These are phyloP conservation scores for Hypoxylon sp. DNA, from an alignment of 2,329 filamentous ascomycete species.

Conservation along the genomic window DNA sequence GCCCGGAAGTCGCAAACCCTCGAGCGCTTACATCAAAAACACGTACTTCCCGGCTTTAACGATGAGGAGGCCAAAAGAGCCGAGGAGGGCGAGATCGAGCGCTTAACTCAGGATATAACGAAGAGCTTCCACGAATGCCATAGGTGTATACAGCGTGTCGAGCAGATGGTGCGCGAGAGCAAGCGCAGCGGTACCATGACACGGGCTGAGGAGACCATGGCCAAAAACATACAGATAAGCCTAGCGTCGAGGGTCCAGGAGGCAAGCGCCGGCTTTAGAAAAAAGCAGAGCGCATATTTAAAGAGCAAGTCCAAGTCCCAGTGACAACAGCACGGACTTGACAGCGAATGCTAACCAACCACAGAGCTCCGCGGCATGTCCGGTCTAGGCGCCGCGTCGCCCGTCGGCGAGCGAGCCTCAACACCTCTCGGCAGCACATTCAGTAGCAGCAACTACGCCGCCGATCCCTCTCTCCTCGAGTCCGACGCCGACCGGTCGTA, in stretches of 20 bases:
- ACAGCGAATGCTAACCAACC: constrained; percentile 9
- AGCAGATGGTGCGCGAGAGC: constrained; percentile 87
- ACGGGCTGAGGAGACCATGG: constrained; percentile 93
- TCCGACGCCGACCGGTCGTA: constrained; percentile 94
- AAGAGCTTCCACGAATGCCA: constrained; percentile 91
- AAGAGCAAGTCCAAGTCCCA: constrained; percentile 76
- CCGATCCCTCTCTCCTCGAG: constrained; percentile 88
- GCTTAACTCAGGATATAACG: constrained; percentile 90
- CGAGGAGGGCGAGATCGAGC: constrained; percentile 92
- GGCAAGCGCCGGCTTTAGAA: constrained; percentile 90
- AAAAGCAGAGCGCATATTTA: constrained; percentile 96
- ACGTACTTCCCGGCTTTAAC: constrained; percentile 95
- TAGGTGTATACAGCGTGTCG: constrained; percentile 87
- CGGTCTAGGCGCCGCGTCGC: constrained; percentile 67
- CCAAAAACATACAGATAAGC: constrained; percentile 93
- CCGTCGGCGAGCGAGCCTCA: constrained; percentile 66
- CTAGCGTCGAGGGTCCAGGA: constrained; percentile 91
- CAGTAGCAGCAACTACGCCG: constrained; percentile 70
- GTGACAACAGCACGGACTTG: constrained; percentile 32
- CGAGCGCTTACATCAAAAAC: constrained; percentile 95
- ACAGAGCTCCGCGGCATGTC: constrained; percentile 82
- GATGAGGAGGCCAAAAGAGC: constrained; percentile 90
- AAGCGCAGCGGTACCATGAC: constrained; percentile 80
- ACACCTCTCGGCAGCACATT: constrained; percentile 60
- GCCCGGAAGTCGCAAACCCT: constrained; percentile 86